Conservation (phyloP, 1,284 basidiomycete species). For the Sanguinoderma infundibulare region DNA sequence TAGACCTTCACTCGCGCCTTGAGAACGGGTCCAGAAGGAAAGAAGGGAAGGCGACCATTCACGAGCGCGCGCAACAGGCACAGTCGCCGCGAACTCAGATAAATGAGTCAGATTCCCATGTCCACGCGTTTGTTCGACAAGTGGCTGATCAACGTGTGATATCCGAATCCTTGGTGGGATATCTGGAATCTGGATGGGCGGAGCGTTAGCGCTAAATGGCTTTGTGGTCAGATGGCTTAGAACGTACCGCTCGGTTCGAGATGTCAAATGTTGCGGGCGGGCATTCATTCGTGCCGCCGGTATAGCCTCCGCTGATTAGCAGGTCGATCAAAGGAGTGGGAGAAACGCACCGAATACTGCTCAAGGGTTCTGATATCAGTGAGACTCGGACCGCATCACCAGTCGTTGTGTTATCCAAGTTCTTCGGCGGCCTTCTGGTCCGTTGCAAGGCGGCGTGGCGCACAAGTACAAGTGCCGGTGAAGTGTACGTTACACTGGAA, state of each 20-base stretch:
- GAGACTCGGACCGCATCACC: neutral
- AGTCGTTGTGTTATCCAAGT: neutral
- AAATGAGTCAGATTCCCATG: constrained; percentile 19
- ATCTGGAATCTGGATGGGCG: constrained; percentile 22
- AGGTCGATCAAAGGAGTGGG: constrained; percentile 21
- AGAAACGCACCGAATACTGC: constrained; percentile 9
- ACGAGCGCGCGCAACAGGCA: constrained; percentile 6
- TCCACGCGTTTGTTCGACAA: constrained; percentile 9
- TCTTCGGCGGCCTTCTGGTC: neutral
- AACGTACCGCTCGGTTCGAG: constrained; percentile 16
- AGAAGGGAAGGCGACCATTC: constrained; percentile 6
- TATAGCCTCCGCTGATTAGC: constrained; percentile 20
- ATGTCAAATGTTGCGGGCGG: neutral
- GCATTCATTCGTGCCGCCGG: constrained; percentile 15
- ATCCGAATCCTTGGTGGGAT: constrained; percentile 4
- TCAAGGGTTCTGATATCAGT: neutral
- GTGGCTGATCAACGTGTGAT: constrained; percentile 11
- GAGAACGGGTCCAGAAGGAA: constrained; percentile 18
- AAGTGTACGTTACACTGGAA: neutral
- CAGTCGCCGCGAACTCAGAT: constrained; percentile 14
- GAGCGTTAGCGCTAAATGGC: constrained; percentile 12
- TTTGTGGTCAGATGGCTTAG: constrained; percentile 17
- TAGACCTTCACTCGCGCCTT: constrained; percentile 8
- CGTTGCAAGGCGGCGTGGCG: neutral
- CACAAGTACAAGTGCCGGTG: neutral